Evolutionary conservation across 805 yeast species (phyloP).

Genomic region (Clavispora asparagi): DNA sequence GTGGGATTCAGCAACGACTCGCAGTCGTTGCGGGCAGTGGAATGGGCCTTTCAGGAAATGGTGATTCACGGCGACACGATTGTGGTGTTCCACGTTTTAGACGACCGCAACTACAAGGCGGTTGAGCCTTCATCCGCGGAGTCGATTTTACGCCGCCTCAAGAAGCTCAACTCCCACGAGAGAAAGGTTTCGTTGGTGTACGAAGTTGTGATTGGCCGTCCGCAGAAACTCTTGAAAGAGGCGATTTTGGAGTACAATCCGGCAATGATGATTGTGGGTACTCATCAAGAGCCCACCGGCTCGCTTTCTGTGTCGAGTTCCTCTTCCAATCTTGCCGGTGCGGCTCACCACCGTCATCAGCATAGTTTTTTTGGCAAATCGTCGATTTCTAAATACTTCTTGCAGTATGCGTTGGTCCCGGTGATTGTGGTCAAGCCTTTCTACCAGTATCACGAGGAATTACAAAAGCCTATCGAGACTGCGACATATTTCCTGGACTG

Average conservation of each 20-base stretch:
- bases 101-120: conserved; percentile 23
- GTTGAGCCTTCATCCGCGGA: conserved; percentile 30
- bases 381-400: conserved; percentile 34
- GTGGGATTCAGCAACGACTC: conserved; percentile 35
- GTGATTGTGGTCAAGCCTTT: conserved; percentile 40
- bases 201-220: conserved; percentile 39
- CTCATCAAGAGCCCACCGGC: conserved; percentile 25
- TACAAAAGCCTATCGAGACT: conserved; percentile 27
- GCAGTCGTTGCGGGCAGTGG: conserved; percentile 36
- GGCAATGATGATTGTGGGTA: conserved; percentile 42
- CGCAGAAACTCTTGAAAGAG: conserved; percentile 31
- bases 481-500: conserved; percentile 33
- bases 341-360: conserved; percentile 10
- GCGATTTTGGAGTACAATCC: conserved; percentile 41
- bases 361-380: conserved; percentile 27
- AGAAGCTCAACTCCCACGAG: conserved; percentile 28
- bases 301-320: conserved; percentile 1
- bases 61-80: conserved; percentile 40
- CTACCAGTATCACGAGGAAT: conserved; percentile 26
- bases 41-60: conserved; percentile 43
- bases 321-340: conserved; percentile 4
- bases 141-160: conserved; percentile 23
- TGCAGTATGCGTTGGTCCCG: conserved; percentile 41
- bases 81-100: conserved; percentile 36
- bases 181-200: conserved; percentile 35